phyloP scores from a whole-genome alignment of 1,284 basidiomycete species.

The Leccinum solheimii region DNA sequence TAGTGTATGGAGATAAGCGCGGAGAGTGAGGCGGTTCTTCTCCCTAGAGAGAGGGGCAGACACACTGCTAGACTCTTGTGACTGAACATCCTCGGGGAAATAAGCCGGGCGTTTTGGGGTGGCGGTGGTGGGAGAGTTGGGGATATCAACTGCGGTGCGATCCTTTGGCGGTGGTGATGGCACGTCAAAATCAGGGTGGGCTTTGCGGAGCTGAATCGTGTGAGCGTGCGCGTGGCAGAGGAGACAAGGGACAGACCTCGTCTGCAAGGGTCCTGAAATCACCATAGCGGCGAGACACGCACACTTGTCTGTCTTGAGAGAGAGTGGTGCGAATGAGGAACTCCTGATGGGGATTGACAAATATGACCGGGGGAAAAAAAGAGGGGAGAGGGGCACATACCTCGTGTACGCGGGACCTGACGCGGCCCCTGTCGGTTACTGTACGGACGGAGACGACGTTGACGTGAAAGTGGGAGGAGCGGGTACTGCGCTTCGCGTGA shows the following conservation, averaged over 20 bases:
- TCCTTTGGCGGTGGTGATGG: conserved; percentile 85
- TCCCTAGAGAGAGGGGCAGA: conserved; percentile 72
- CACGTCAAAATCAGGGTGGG: conserved; percentile 79
- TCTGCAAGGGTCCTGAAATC: conserved; percentile 88
- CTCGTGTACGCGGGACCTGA: conserved; percentile 84
- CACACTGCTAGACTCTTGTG: conserved; percentile 9
- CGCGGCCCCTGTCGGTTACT: conserved; percentile 77
- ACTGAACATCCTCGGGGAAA: not conserved
- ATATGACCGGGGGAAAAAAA: conserved; percentile 5
- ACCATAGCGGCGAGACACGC: conserved; percentile 91
- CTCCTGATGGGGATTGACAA: conserved; percentile 55
- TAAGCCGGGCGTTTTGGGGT: not conserved
- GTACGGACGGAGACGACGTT: conserved; percentile 87
- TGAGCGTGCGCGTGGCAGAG: conserved; percentile 16
- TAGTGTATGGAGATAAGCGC: conserved; percentile 86
- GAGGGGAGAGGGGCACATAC: conserved; percentile 40
- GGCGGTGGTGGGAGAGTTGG: conserved; percentile 26
- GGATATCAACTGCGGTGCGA: conserved; percentile 62
- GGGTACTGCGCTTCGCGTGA: conserved; percentile 46
- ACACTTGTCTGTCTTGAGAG: conserved; percentile 72
- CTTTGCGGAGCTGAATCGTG: conserved; percentile 69
- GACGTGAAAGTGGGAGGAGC: conserved; percentile 72
- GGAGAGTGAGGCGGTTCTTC: conserved; percentile 93
- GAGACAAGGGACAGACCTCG: conserved; percentile 55
- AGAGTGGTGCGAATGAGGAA: conserved; percentile 91